These are phyloP conservation scores for Pilatotrama ljubarskyi DNA, from an alignment of 768 basidiomycete species.

Conservation along the genomic window DNA sequence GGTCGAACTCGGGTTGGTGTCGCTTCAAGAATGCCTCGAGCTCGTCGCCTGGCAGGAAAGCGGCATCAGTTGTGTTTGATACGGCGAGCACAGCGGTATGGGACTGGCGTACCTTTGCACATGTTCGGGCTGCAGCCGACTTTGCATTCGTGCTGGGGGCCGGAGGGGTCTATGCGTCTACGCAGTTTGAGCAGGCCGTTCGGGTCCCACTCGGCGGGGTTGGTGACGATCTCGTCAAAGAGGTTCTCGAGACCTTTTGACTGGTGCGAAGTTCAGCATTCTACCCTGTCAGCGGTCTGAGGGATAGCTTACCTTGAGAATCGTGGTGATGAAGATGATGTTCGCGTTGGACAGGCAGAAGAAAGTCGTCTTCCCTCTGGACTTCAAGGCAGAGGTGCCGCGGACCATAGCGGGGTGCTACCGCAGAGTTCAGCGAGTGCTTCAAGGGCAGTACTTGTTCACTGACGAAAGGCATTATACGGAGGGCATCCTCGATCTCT, in stretches of 20 bases:
- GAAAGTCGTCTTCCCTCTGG: constrained; percentile 68
- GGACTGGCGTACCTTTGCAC: constrained; percentile 77
- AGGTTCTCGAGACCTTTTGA: constrained; percentile 69
- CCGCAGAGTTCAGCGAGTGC: background rate
- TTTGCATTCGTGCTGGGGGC: constrained; percentile 78
- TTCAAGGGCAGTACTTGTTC: background rate
- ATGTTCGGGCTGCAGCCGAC: constrained; percentile 95
- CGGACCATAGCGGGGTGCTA: constrained; percentile 98
- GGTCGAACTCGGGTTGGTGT: constrained; percentile 63
- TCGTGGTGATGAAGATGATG: constrained; percentile 85
- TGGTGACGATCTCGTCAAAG: constrained; percentile 88
- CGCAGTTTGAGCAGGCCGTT: constrained; percentile 73
- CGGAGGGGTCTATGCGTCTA: constrained; percentile 72
- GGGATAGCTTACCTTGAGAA: constrained; percentile 62
- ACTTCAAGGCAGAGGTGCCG: constrained; percentile 77
- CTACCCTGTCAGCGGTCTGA: background rate
- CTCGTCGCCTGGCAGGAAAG: constrained; percentile 69
- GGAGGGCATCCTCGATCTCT: constrained; percentile 77
- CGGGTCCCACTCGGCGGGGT: constrained; percentile 82
- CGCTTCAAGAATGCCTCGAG: constrained; percentile 76
- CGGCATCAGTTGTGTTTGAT: background rate
- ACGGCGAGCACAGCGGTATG: background rate
- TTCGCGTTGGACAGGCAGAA: constrained; percentile 96
- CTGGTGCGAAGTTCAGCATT: constrained; percentile 38
- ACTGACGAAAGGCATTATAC: constrained; percentile 85